Conservation (phyloP, 495 filamentous ascomycete genomes). For the Staphylotrichum tortipilum region DNA sequence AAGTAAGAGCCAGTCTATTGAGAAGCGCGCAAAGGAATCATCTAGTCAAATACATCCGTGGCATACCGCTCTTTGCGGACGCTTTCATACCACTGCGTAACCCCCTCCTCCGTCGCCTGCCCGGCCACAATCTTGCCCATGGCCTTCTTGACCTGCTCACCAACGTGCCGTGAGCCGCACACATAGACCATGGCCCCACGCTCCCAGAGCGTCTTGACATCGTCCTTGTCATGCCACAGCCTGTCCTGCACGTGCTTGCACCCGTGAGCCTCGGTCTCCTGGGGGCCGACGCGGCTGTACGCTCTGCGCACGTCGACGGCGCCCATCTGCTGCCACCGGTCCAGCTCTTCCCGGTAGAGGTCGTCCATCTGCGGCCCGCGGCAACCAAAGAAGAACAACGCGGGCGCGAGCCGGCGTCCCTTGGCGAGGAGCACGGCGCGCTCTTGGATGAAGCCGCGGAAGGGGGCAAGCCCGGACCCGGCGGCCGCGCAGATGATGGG, state of each 20-base stretch:
- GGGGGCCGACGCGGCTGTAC: constrained; percentile 35
- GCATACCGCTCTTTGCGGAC: constrained; percentile 56
- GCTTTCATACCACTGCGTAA: constrained; percentile 45
- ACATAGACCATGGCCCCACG: constrained; percentile 56
- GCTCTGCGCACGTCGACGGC: constrained; percentile 50
- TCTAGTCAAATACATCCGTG: constrained; percentile 57
- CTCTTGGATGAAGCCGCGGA: constrained; percentile 64
- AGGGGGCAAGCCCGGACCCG: constrained; percentile 54
- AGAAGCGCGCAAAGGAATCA: too few species aligned
- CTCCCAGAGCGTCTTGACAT: constrained; percentile 46
- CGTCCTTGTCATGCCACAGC: constrained; percentile 43
- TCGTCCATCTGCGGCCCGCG: constrained; percentile 48
- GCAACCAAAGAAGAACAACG: constrained; percentile 59
- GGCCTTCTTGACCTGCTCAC: constrained; percentile 46
- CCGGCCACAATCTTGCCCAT: constrained; percentile 39
- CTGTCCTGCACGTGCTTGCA: constrained; percentile 56
- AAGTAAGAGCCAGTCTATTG: too few species aligned
- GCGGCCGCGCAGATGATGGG: constrained; percentile 59
- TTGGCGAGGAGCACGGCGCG: constrained; percentile 48
- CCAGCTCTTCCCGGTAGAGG: constrained; percentile 53
- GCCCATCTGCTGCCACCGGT: constrained; percentile 48
- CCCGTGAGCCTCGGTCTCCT: constrained; percentile 31
- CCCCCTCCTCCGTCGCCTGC: constrained; percentile 25
- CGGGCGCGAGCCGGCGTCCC: constrained; percentile 46
- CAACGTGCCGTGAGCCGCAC: constrained; percentile 56